These are phyloP conservation scores for Cladosporium austrohemisphaericum DNA, from an alignment of 2,329 filamentous ascomycete species.

Conservation along the genomic window DNA sequence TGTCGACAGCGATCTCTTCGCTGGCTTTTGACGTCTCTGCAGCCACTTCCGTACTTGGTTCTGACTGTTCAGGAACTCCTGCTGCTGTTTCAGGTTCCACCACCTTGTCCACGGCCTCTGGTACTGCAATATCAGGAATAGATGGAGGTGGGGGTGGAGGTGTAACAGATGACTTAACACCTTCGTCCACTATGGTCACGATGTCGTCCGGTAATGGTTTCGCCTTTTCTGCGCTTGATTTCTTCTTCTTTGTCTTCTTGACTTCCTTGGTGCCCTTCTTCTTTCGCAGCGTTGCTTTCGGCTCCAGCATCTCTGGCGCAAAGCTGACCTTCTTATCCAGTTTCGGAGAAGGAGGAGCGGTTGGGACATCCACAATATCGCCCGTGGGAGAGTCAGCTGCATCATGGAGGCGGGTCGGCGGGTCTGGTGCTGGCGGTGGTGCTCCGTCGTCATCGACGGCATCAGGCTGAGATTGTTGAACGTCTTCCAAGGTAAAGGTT, in stretches of 20 bases:
- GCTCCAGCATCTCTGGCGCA: slow-evolving; percentile 28
- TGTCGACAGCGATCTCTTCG: too few species aligned
- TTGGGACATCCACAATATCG: background rate
- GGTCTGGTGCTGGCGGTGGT: background rate
- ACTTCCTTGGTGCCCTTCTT: slow-evolving; percentile 23
- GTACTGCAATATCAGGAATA: background rate
- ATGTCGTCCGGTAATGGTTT: slow-evolving; percentile 24
- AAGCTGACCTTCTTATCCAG: slow-evolving; percentile 29
- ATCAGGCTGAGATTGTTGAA: too few species aligned
- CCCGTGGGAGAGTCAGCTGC: background rate
- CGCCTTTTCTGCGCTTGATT: slow-evolving; percentile 3
- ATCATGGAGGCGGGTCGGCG: background rate
- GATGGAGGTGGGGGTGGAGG: background rate
- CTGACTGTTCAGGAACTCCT: too few species aligned
- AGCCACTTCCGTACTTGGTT: too few species aligned
- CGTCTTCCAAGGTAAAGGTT: too few species aligned
- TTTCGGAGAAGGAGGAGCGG: slow-evolving; percentile 12
- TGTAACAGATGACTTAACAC: background rate
- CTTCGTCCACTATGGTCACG: slow-evolving; percentile 23
- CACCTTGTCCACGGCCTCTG: background rate
- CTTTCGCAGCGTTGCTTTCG: slow-evolving; percentile 23
- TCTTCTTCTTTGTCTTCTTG: slow-evolving; percentile 26
- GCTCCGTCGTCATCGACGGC: too few species aligned
- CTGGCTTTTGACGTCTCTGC: too few species aligned
- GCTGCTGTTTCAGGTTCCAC: too few species aligned